Conservation (phyloP, 345 rosid genomes). For the Citrus trifoliata region DNA sequence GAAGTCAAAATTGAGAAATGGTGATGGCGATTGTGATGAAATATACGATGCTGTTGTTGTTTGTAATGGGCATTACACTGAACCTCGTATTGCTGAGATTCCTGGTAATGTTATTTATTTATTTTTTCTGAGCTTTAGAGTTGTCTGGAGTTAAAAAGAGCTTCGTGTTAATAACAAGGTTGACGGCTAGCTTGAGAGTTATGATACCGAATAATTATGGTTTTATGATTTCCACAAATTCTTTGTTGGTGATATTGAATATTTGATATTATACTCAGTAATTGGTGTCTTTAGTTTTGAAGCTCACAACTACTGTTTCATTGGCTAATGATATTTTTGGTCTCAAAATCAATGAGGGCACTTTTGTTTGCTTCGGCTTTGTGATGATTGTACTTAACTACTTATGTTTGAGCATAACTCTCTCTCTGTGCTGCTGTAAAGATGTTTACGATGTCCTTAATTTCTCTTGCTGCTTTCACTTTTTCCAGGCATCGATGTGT, state of each 20-base stretch:
- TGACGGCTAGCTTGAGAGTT: neutral
- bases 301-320: neutral
- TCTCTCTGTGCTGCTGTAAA: neutral
- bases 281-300: neutral
- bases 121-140: neutral
- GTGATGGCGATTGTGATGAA: conserved; percentile 23
- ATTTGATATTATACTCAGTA: neutral
- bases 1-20: conserved; percentile 32
- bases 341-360: neutral
- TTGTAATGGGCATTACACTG: conserved; percentile 64
- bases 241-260: neutral
- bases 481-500: conserved; percentile 53
- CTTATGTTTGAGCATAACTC: neutral
- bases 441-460: neutral
- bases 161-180: neutral
- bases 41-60: conserved; percentile 73
- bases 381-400: neutral
- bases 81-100: conserved; percentile 65
- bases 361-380: neutral
- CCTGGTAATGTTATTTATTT: neutral
- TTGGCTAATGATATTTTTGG: neutral
- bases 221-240: neutral
- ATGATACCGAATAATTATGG: neutral
- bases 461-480: neutral
- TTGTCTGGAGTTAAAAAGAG: neutral